Evolutionary conservation across 306 rosid species (phyloP).

Genomic region (Datisca glomerata): DNA sequence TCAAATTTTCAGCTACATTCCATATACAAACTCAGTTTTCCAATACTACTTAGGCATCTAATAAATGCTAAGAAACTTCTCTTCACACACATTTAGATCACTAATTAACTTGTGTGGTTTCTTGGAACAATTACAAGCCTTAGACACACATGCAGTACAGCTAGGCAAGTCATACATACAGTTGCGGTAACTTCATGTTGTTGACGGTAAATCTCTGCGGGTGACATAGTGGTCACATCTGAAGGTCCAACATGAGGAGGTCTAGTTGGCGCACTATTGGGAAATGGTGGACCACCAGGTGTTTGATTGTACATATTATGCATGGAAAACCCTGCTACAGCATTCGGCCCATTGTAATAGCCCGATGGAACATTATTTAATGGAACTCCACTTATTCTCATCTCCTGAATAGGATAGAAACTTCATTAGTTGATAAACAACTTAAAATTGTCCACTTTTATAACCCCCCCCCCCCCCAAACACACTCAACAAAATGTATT

Average conservation of each 20-base stretch:
- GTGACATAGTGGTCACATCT: slow-evolving; percentile 51
- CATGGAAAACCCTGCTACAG: slow-evolving; percentile 44
- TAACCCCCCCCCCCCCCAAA: not conserved
- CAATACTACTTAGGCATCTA: too few relatives aligned
- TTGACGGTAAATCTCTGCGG: slow-evolving; percentile 73
- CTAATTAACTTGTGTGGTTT: too few relatives aligned
- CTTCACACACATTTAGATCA: too few relatives aligned
- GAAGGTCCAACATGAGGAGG: slow-evolving; percentile 51
- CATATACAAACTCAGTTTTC: too few relatives aligned
- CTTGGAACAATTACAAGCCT: too few relatives aligned
- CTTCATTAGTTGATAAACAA: slow-evolving; percentile 2
- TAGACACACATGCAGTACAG: too few relatives aligned
- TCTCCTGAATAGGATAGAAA: slow-evolving; percentile 41
- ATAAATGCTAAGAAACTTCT: too few relatives aligned
- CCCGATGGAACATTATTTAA: slow-evolving; percentile 44
- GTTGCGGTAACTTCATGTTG: slow-evolving; percentile 89
- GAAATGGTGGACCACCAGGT: slow-evolving; percentile 42
- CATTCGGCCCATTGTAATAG: slow-evolving; percentile 39
- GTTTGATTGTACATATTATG: slow-evolving; percentile 45
- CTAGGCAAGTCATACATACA: slow-evolving; percentile 32
- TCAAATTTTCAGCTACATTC: too few relatives aligned
- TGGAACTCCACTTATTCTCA: slow-evolving; percentile 44
- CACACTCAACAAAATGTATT: not conserved
- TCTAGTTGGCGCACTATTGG: slow-evolving; percentile 38
- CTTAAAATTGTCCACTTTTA: not conserved